Base-by-base conservation (phyloP, 2,329 filamentous ascomycete genomes). In the Ceratocystis smalleyi region DNA sequence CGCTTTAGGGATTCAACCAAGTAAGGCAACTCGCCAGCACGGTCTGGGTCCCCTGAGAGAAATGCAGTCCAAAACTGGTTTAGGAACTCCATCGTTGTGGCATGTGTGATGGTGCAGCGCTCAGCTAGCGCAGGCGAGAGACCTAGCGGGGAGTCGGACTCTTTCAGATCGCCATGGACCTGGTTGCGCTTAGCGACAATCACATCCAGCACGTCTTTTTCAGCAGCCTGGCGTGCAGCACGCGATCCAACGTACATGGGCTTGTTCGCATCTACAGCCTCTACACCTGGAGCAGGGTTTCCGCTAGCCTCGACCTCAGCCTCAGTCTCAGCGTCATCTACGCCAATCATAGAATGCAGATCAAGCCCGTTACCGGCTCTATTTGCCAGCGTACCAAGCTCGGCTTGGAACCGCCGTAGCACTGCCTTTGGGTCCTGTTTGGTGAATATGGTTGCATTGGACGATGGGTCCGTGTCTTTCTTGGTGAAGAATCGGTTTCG, bases 41-140 rank as follows among this genome's bases (percentile, higher is more conserved):
- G 85, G 66, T 89, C 86, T 0, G 88, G 77, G 71, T 96, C 89
- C 15, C 91, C 92, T 0, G 91, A 96, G 30, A 95, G 80, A 71
- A 95, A 99, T 0, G 91, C 85, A 43, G 83, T 82, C 92, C 92
- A 99, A 77, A 99, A 99, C 73, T 97, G 95, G 70, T 92, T 89
- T n/a, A 99, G 77, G 71, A 97, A 99, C 71, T 99, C 94, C 45
- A 89, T 87, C 0, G 90, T 95, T 0, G 94, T 99, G 63, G 91
- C 91, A 72, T 97, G 91, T 0, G 92, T 96, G 64, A 84, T 74
- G 49, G 75, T 76, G 68, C 82, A 84, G 64, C 82, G 82, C 54
- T 84, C 78, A 3, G 82, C 77, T 22, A 87, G 76, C 1, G 81
- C 78, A 1, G 76, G 70, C 2, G 85, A 77, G 2, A 77, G 70